Evolutionary conservation across 2,329 filamentous ascomycete species (phyloP), one percentile per base, ranked within the genome.

Genomic region (Sporothrix humicola): DNA sequence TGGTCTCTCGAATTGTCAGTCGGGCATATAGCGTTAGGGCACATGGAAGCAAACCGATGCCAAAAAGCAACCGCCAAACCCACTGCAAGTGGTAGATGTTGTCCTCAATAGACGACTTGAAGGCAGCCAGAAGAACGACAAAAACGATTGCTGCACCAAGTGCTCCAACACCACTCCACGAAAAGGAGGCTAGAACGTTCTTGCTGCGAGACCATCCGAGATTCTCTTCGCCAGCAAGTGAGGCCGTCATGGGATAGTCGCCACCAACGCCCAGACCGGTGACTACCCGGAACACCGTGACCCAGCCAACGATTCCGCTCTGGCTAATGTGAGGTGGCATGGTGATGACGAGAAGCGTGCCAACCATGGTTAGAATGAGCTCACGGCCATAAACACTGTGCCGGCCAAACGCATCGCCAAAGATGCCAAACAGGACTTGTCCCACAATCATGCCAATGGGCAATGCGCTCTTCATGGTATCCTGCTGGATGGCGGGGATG

Each of bases 381-480:
- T 65, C 59, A 3, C 42, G 37, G 8, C 59, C 37, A 9, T 65
- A 65, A 42, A 65, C 59, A 17, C 59, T 44, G 37, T 46, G 89
- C 56, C 90, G 86, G 69, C 90, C 90, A 48, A 91, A 82, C 1
- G 85, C 80, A 80, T 92, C 90, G 42, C 89, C 90, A 17, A 91
- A 81, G 79, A 83, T 88, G 74, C 90, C 89, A 78, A 92, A 92
- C 23, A 85, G 84, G 52, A 91, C 79, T 78, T 92, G 89, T 44
- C 90, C 90, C 70, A 92, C 82, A 68, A 92, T 88, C 6, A 89
- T 90, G 59, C 90, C 90, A 68, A 85, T 86, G 9, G 87, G 89
- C 8, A 89, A 91, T 6, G 89, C 85, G 59, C 89, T 88, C 78
- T 91, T 91, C 82, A 92, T 88, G 5, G 88, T 88, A n/a, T 88